Percentiles rank a stretch among this genome's conserved stretches.
These are phyloP conservation scores for Platanthera guangdongensis DNA, from an alignment of 106 monocot genomes.

Conservation along the genomic window DNA sequence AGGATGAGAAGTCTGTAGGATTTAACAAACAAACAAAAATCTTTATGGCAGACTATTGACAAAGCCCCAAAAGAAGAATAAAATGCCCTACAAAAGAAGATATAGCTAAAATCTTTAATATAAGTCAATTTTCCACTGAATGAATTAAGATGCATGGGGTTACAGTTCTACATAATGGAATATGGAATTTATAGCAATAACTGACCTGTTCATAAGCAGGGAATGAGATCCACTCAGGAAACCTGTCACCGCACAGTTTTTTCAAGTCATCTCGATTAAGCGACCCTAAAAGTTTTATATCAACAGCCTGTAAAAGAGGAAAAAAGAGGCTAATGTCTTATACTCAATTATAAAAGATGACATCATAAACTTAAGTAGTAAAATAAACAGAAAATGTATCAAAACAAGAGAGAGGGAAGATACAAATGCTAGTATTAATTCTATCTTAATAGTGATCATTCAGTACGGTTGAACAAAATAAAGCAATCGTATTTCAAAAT, in stretches of 20 bases:
- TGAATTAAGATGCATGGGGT: not conserved
- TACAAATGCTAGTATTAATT: no score
- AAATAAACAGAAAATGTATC: no score
- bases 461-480: no score
- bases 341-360: no score
- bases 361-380: no score
- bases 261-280: constrained; percentile 82
- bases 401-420: no score
- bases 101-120: not conserved
- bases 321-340: not conserved
- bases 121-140: no score
- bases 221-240: constrained; percentile 94
- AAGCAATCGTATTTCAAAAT: no score
- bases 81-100: not conserved
- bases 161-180: not conserved
- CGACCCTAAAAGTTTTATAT: constrained; percentile 84
- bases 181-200: not conserved
- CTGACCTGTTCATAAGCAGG: constrained; percentile 87
- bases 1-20: not conserved
- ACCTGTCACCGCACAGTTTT: constrained; percentile 91
- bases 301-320: constrained; percentile 60
- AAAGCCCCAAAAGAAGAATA: not conserved
- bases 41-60: not conserved
- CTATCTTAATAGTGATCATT: no score
- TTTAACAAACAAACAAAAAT: not conserved